Evolutionary conservation across 2,329 filamentous ascomycete genomes (phyloP).

Genomic region (Beauveria sp.): DNA sequence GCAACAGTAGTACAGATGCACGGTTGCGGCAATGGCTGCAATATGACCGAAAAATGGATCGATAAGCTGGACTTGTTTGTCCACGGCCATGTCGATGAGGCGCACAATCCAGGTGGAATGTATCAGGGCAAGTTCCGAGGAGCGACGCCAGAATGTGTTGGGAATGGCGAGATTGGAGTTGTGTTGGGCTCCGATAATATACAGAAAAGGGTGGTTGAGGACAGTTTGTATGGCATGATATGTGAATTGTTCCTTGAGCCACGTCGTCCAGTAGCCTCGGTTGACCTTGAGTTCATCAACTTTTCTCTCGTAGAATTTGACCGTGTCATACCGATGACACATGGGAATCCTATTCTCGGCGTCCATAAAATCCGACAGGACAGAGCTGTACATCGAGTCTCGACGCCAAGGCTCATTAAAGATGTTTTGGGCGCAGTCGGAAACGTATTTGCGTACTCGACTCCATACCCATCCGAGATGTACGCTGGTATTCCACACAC

Average conservation of each 20-base stretch:
- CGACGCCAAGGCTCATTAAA: constrained; percentile 44
- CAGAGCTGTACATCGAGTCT: constrained; percentile 43
- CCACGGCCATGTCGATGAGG: constrained; percentile 46
- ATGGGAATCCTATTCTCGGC: constrained; percentile 40
- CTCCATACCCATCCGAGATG: constrained; percentile 47
- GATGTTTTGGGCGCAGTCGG: constrained; percentile 38
- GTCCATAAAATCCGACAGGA: constrained; percentile 44
- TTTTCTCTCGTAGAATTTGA: constrained; percentile 43
- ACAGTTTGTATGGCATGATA: constrained; percentile 45
- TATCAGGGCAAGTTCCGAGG: constrained; percentile 41
- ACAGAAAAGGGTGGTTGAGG: constrained; percentile 46
- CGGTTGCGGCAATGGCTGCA: constrained; percentile 44
- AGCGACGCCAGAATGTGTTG: constrained; percentile 46
- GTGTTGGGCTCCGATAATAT: constrained; percentile 44
- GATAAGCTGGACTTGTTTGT: constrained; percentile 39
- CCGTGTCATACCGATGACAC: constrained; percentile 44
- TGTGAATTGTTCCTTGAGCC: constrained; percentile 46
- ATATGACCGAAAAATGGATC: constrained; percentile 46
- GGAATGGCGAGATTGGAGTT: constrained; percentile 44
- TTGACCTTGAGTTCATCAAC: constrained; percentile 36
- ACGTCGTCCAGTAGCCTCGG: constrained; percentile 42
- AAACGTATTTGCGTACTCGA: constrained; percentile 37
- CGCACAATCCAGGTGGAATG: constrained; percentile 48
- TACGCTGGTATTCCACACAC: constrained; percentile 42
- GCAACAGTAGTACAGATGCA: constrained; percentile 47